Evolutionary conservation across 2,329 filamentous ascomycete genomes (phyloP), one percentile per base, ranked within the genome.

Genomic region (Aspergillus pseudotamarii): DNA sequence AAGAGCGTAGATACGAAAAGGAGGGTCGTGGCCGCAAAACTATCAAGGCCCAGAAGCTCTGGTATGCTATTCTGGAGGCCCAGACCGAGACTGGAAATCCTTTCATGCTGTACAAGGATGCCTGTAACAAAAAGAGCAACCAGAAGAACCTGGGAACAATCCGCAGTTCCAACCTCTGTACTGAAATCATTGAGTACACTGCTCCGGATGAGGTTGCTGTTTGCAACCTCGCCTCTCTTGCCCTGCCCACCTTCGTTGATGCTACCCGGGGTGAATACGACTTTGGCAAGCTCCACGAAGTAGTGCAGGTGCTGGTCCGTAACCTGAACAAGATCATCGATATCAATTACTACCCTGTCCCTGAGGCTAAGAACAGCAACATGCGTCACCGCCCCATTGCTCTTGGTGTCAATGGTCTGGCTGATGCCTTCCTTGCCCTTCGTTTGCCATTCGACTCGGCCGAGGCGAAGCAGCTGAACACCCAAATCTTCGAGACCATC

Each of bases 51-150:
- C 95, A 99, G 86, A 99, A 99, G 87, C 90, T 99, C 63, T 99
- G 95, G 95, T 98, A 98, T 78, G 93, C 94, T 70, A 97, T 99
- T 69, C 88, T 99, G 55, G 95, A 99, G 83, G 92, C 95, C 57
- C 95, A 99, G 84, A 98, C 94, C 38, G 95, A 99, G 88, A 99
- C 95, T 53, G 95, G 95, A 72, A 98, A 96, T 82, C 95, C 95
- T 56, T 99, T 97, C 83, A 99, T 99, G 93, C 89, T 98, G 64
- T 99, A 99, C 89, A 99, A 99, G 86, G 95, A 99, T 82, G 87
- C 90, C 75, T 94, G 91, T 88, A 99, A 99, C 88, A 89, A 89
- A 79, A 99, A 99, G 91, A 97, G 94, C 86, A 99, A 99, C 88
- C 95, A 99, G 85, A 98, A 99, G 90, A 99, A 99, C 82, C 86